Base-by-base conservation (phyloP, 78 protist species). In the Mastigamoeba balamuthi region DNA sequence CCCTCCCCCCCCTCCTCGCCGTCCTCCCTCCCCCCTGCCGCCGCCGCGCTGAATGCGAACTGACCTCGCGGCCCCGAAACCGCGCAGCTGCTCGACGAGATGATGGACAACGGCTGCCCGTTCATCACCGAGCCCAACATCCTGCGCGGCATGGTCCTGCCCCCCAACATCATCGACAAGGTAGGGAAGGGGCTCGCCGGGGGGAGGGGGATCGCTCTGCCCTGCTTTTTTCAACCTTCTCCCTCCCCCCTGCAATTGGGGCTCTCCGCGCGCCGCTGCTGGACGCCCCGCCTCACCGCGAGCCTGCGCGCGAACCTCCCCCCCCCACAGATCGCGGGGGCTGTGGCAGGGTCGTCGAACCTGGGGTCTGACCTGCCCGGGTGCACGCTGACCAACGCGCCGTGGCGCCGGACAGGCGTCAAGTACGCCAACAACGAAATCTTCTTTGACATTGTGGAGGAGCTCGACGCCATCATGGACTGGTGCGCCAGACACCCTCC, bases 71-170 rank as follows among this genome's bases (percentile, higher is more conserved):
- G 39, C 3, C 10, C 10, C 3, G 7, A 68, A 64, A 66, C 1
- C 29, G n/a, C 3, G 30, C 72, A 82, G 75, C 58, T 95, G 2
- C 66, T 95, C 10, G 98, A 93, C 28, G 96, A 95, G 77, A 80
- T 93, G 84, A 76, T 90, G 44, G 96, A 95, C 74, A 85, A 89
- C 53, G 96, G 96, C 37, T 86, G 88, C 85, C 98, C 98, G 0
- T 72, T 89, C 40, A 83, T 92, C 6, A 91, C 95, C 6, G 98
- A 95, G 74, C 77, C 82, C 58, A 83, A 80, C 77, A 75, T 88
- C 25, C 85, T 95, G 68, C 77, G 80, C 58, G 95, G 88, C 48
- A 67, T 91, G 71, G 80, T 93, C 42, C 68, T 43, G n/a, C 93
- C 92, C 29, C 93, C 93, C 53, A 65, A 80, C 38, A 71, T 85